These are phyloP conservation scores for Astrothelium subdiscretum DNA, from an alignment of 495 filamentous ascomycete genomes.

Conservation along the genomic window DNA sequence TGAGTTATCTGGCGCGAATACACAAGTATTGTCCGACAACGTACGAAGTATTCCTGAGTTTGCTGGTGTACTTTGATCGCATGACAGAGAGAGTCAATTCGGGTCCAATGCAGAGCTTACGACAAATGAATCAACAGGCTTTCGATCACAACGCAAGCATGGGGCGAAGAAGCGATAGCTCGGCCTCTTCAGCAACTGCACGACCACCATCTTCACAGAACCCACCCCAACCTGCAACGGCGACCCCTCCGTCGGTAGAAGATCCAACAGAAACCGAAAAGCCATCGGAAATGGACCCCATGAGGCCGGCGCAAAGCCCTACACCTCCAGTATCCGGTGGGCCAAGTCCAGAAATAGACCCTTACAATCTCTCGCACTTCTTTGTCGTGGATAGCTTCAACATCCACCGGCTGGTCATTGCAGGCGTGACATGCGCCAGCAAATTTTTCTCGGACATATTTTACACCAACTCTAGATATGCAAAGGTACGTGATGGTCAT, in stretches of 20 bases:
- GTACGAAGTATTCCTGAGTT: constrained; percentile 91
- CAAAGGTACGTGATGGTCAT: constrained; percentile 57
- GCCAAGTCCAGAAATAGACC: constrained; percentile 29
- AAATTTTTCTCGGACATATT: constrained; percentile 99
- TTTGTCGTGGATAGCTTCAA: constrained; percentile 99
- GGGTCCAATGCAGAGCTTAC: constrained; percentile 40
- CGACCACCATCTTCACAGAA: constrained; percentile 14
- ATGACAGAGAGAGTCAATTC: constrained; percentile 96
- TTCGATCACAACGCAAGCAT: constrained; percentile 15
- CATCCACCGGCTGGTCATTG: constrained; percentile 94
- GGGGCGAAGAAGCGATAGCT: constrained; percentile 16
- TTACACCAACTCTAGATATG: constrained; percentile 98
- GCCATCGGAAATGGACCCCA: constrained; percentile 18
- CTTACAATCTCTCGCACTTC: constrained; percentile 59
- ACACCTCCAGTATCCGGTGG: constrained; percentile 4
- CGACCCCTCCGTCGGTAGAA: constrained; percentile 24
- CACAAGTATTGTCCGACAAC: constrained; percentile 99
- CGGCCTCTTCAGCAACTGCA: constrained; percentile 13
- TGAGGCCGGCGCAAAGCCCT: constrained; percentile 19
- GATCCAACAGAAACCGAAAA: constrained; percentile 28
- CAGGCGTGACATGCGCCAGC: constrained; percentile 94
- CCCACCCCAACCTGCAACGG: constrained; percentile 7
- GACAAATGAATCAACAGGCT: constrained; percentile 31
- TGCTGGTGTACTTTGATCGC: constrained; percentile 95
- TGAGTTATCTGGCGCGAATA: constrained; percentile 91